Base-by-base conservation (phyloP, 768 basidiomycete species). In the Russula griseocarnosa region DNA sequence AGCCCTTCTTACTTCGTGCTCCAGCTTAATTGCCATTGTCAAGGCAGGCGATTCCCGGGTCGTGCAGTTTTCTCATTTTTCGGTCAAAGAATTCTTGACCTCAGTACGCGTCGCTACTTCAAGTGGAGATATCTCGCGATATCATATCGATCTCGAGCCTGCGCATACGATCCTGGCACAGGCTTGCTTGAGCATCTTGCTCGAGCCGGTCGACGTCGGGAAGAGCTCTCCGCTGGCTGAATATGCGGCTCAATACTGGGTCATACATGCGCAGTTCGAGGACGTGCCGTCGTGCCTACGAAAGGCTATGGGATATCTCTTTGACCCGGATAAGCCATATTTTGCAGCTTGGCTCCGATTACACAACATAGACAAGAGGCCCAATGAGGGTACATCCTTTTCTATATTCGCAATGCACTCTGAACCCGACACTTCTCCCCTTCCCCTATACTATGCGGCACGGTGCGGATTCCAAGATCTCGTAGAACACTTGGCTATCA, bases 201-300 rank as follows among this genome's bases (percentile, higher is more conserved):
- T 55, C 10, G 14, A 4, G 20, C 11, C n/a, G 42, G 60, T 49
- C 24, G 32, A 2, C 18, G 9, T 14, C 38, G 16, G 3, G 6
- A 24, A 30, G 13, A n/a, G 18, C 1, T 50, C 36, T 13, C 49
- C 59, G 14, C 59, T 60, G 5, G 36, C 24, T 3, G 1, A 8
- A 51, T 60, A 60, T 40, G 49, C 59, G 2, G 50, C 34, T 22
- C 5, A 13, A 53, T 22, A 53, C 16, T 60, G 59, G 59, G 36
- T 38, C 0, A 22, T 9, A 3, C 58, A 59, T 50, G 58, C 47
- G 2, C 47, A 50, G 16, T 58, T 49, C 46, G 18, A 50, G 34
- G 18, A 22, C 5, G 58, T 38, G 47, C 38, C 34, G 10, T 50
- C 24, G 14, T 24, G 4, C 14, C 5, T 59, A 38, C 9, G 9